Evolutionary conservation across 164 flowering plant genomes (phyloP).

Genomic region (Malania oleifera): DNA sequence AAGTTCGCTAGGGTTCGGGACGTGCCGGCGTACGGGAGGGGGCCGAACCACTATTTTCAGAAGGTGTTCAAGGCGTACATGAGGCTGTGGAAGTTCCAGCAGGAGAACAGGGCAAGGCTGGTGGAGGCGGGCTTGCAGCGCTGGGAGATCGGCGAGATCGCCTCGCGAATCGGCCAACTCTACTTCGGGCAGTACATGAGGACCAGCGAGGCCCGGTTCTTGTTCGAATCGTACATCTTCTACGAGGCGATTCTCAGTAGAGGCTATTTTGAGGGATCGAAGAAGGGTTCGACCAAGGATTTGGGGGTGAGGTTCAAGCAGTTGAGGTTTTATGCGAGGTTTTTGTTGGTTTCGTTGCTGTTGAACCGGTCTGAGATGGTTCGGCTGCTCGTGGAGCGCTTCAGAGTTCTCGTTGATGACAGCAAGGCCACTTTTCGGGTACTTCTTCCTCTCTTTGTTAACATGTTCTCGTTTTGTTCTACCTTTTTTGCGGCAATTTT

Average conservation of each 20-base stretch:
- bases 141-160: conserved; percentile 98
- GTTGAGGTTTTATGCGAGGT: conserved; percentile 86
- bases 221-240: conserved; percentile 76
- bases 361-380: conserved; percentile 66
- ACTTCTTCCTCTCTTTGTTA: conserved; percentile 9
- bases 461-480: background rate
- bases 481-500: background rate
- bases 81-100: conserved; percentile 88
- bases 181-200: conserved; percentile 86
- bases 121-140: conserved; percentile 75
- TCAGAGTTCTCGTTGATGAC: conserved; percentile 61
- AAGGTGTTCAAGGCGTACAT: conserved; percentile 91
- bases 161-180: conserved; percentile 93
- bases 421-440: conserved; percentile 60
- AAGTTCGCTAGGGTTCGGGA: conserved; percentile 86
- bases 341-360: conserved; percentile 71
- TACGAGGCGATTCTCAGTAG: conserved; percentile 83
- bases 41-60: conserved; percentile 41
- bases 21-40: conserved; percentile 47
- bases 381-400: conserved; percentile 45
- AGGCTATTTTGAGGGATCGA: conserved; percentile 57
- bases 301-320: conserved; percentile 72
- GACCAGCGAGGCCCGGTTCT: conserved; percentile 75
- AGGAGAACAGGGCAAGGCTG: conserved; percentile 58
- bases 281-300: conserved; percentile 35